Conservation (phyloP, 2,329 filamentous ascomycete species). For the Ophiostoma ulmi region DNA sequence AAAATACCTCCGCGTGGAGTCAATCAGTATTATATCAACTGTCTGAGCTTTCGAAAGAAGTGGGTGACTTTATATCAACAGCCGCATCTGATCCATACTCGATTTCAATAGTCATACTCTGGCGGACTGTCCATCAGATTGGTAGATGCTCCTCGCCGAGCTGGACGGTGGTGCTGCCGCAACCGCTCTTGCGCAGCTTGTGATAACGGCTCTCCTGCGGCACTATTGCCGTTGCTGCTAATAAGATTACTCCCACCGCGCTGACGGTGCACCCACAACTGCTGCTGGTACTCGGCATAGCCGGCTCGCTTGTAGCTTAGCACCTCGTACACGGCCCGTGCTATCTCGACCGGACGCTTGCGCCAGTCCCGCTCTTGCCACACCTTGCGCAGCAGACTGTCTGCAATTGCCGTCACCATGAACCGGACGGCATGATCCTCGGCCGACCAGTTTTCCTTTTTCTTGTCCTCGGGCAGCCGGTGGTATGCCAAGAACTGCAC, state of each 20-base stretch:
- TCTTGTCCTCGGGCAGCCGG: conserved; percentile 33
- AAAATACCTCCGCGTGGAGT: not conserved
- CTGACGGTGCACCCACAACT: conserved; percentile 14
- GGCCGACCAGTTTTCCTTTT: conserved; percentile 36
- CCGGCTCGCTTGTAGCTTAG: conserved; percentile 35
- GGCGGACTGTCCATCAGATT: conserved; percentile 5
- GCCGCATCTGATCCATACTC: not conserved
- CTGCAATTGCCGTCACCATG: conserved; percentile 35
- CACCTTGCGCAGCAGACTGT: conserved; percentile 35
- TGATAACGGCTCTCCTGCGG: not conserved
- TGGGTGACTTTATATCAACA: not conserved
- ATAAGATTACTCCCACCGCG: no score
- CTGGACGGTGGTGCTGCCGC: not conserved
- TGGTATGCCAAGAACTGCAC: conserved; percentile 36
- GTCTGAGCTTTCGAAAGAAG: not conserved
- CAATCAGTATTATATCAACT: not conserved
- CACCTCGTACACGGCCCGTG: conserved; percentile 38
- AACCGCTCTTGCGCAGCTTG: not conserved
- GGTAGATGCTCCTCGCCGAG: not conserved
- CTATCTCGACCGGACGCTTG: conserved; percentile 33
- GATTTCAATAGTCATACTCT: not conserved
- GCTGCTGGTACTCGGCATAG: conserved; percentile 25
- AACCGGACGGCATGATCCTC: conserved; percentile 40
- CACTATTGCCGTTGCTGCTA: not conserved
- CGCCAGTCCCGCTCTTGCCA: conserved; percentile 36